A percentile compares a stretch with the other conserved stretches of the same genome.
These are phyloP conservation scores for Candolleomyces eurysporus DNA, from an alignment of 768 basidiomycete genomes.

Conservation along the genomic window DNA sequence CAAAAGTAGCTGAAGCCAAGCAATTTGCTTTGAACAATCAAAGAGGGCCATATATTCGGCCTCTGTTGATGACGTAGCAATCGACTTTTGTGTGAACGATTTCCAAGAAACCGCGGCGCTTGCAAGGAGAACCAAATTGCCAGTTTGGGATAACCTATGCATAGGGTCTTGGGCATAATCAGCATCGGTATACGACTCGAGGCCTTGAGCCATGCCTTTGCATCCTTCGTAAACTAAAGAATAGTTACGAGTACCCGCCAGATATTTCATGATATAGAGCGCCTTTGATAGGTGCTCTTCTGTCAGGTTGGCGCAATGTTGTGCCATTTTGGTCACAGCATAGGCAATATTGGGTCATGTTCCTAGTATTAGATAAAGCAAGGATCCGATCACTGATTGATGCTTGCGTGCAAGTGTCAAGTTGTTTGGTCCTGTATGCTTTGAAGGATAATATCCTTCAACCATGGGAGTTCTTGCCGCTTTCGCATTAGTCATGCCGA, in stretches of 20 bases:
- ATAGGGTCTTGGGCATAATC: conserved; percentile 8
- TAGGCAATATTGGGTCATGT: no score
- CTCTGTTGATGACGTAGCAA: conserved; percentile 19
- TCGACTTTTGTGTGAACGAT: conserved; percentile 13
- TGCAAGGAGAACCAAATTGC: conserved; percentile 17
- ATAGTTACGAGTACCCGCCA: conserved; percentile 3
- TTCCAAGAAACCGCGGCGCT: conserved; percentile 17
- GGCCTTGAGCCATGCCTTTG: neutral
- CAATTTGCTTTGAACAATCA: conserved; percentile 13
- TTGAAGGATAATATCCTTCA: neutral
- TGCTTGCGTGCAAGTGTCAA: neutral
- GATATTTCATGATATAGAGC: conserved; percentile 5
- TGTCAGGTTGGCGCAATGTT: no score
- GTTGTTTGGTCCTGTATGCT: neutral
- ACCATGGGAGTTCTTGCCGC: conserved; percentile 2
- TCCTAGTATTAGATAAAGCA: no score
- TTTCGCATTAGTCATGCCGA: neutral
- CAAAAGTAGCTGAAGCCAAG: conserved; percentile 7
- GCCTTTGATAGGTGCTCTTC: neutral
- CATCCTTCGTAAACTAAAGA: conserved; percentile 3
- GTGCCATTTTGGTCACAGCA: no score
- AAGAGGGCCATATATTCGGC: conserved; percentile 22
- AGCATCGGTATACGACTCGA: conserved; percentile 6
- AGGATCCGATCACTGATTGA: no score
- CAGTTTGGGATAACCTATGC: conserved; percentile 18